Conservation (phyloP, 176 grass and related monocot genomes). For the Stipa capillata region DNA sequence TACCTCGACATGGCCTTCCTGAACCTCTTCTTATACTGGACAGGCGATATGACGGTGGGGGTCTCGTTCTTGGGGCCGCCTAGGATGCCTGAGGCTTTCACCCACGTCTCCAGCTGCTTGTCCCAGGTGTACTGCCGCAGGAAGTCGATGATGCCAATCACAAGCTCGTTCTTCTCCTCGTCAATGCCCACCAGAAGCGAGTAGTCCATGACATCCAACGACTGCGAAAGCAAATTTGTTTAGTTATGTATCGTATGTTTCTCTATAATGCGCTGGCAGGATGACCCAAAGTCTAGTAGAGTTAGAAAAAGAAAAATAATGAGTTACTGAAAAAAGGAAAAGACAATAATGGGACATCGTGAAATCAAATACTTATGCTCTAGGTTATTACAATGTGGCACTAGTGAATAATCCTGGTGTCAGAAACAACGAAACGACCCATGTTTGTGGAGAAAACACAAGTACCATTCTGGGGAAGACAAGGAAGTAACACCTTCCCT, state of each 20-base stretch:
- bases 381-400: not conserved
- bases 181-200: too few species aligned
- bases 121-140: too few species aligned
- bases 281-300: not conserved
- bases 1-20: conserved; percentile 50
- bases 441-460: not conserved
- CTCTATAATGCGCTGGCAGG: not conserved
- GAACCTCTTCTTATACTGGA: too few species aligned
- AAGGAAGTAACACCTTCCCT: not conserved
- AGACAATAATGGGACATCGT: too few species aligned
- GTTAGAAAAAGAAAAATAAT: too few species aligned
- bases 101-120: conserved; percentile 37
- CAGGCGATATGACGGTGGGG: too few species aligned
- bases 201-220: too few species aligned
- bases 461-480: not conserved
- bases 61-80: too few species aligned
- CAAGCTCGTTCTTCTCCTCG: too few species aligned
- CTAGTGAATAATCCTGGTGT: not conserved
- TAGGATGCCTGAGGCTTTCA: conserved; percentile 39
- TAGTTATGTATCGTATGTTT: not conserved
- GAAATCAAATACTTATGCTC: not conserved
- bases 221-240: not conserved
- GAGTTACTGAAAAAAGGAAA: too few species aligned
- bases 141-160: too few species aligned
- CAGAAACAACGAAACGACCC: not conserved